Base-by-base conservation (phyloP, 257 asterid genomes). In the Fraxinus anomala region DNA sequence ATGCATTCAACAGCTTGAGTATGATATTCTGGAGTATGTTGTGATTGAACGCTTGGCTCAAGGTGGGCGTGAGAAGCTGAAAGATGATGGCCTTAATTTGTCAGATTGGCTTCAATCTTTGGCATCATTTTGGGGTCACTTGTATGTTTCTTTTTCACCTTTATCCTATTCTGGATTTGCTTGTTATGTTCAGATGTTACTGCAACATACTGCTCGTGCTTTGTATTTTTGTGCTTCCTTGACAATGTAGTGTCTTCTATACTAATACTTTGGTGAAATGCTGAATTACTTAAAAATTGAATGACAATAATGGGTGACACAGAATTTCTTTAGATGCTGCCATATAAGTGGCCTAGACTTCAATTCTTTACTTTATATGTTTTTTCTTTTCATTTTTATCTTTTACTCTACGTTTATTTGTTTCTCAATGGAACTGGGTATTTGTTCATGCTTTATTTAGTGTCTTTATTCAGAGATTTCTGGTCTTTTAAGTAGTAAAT, bases 121-220 rank as follows among this genome's bases (percentile, higher is more conserved):
- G 85, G 99, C 99, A 81, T 93, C 98, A 76, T 96, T 96, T 83
- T 96, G 99, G 99, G 99, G 99, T 85, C 99, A 96, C 91, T 84
- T 96, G 99, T 96, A 93, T 82, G 99, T 71, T 59, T 82, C 86
- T 61, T 81, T 84, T 77, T 80, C 87, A 59, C 82, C 69, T 56
- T 61, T 72, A 54, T 80, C 71, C 70, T 72, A 9, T 72, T 83
- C n/a, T 82, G 33, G 70, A 59, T 76, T 78, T 79, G 49, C 77
- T 87, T 82, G 40, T 59, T 72, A 16, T 77, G 67, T 77, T 76
- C 28, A 31, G 14, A 42, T 81, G 36, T 72, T 75, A 12, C 63
- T 21, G 39, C 78, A 42, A 34, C 13, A n/a, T 79, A 40, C 66
- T 77, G 81, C 70, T 59, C 36, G 3, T 63, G 13, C 80, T 68